phyloP scores from a whole-genome alignment of 768 basidiomycete species.

The Mycena filopes region DNA sequence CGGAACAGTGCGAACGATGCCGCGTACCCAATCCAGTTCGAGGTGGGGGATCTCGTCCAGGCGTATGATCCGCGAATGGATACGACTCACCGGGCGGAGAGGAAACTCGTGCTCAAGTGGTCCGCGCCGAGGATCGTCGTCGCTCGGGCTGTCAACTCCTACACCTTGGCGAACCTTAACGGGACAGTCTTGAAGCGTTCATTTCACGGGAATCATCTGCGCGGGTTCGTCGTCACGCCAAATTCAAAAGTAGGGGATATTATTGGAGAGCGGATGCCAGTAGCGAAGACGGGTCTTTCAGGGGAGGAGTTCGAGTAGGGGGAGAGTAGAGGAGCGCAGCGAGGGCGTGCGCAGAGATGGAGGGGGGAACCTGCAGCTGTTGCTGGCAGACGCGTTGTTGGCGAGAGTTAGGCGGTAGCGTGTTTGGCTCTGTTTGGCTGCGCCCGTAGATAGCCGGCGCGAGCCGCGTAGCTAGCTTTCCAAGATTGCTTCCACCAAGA shows the following conservation, averaged over 20 bases:
- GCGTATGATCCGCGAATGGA: background rate
- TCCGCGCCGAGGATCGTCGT: slow-evolving; percentile 2
- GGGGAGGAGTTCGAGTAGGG: no score
- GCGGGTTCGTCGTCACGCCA: slow-evolving; percentile 7
- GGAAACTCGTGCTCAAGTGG: slow-evolving; percentile 1
- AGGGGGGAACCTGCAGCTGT: no score
- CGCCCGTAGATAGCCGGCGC: no score
- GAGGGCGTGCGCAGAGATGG: no score
- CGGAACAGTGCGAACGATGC: background rate
- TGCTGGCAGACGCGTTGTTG: no score
- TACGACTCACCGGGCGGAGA: slow-evolving; percentile 1
- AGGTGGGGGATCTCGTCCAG: background rate
- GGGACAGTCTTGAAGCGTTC: background rate
- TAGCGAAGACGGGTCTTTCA: slow-evolving; percentile 6
- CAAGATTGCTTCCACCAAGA: no score
- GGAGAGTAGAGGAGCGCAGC: no score
- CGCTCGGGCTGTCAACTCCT: background rate
- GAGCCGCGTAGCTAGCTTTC: no score
- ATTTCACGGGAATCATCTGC: slow-evolving; percentile 7
- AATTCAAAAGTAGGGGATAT: slow-evolving; percentile 5
- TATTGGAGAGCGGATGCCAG: slow-evolving; percentile 5
- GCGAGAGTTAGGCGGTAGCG: no score
- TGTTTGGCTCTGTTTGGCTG: no score
- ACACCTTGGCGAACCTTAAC: slow-evolving; percentile 2
- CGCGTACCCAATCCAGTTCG: background rate